Conservation (phyloP, 306 rosid species). For the Prunus kanzakura region DNA sequence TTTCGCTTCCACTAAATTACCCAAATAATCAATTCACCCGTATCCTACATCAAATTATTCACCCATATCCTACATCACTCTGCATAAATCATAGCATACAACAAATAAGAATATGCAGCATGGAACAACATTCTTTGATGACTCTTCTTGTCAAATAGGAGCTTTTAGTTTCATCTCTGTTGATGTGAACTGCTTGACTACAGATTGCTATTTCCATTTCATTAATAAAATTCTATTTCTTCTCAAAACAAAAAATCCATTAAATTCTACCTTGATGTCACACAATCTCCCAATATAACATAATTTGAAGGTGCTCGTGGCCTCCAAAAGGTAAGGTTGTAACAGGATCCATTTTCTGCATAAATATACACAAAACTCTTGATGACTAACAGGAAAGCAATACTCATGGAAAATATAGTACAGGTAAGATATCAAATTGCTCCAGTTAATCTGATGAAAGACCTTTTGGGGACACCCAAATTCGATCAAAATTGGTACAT, state of each 20-base stretch:
- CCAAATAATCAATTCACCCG: no score
- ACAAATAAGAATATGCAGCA: background rate
- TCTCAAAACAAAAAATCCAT: background rate
- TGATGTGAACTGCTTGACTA: background rate
- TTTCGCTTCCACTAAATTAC: no score
- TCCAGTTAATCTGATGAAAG: constrained; percentile 12
- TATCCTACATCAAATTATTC: no score
- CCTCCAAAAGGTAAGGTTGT: constrained; percentile 89
- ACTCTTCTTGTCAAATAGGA: background rate
- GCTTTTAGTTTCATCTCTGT: background rate
- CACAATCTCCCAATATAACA: constrained; percentile 92
- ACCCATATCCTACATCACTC: no score
- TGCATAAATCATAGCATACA: background rate
- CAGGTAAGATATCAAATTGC: background rate
- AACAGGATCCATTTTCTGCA: constrained; percentile 60
- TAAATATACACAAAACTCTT: background rate
- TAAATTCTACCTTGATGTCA: constrained; percentile 68
- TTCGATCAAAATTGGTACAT: constrained; percentile 78
- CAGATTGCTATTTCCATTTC: background rate
- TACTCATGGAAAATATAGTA: background rate
- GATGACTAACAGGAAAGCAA: constrained; percentile 7
- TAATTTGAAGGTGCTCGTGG: constrained; percentile 90
- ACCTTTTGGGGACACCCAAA: constrained; percentile 93
- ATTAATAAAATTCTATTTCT: background rate
- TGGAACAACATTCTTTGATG: background rate